These are phyloP conservation scores for Ogataea ganodermae DNA, from an alignment of 805 yeast genomes.

Conservation along the genomic window DNA sequence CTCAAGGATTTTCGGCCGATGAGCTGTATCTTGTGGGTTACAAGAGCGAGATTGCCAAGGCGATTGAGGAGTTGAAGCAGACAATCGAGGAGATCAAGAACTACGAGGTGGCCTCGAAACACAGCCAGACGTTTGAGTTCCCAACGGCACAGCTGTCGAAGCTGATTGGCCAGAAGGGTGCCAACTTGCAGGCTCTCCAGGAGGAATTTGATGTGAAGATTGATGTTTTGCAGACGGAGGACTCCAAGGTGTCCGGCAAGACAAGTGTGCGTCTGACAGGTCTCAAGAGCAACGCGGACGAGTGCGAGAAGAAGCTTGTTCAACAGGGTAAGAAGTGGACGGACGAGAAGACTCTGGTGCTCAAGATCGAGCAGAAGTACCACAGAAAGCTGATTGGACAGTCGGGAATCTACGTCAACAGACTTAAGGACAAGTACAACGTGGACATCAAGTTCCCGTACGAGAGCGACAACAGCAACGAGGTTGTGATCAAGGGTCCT, in stretches of 20 bases:
- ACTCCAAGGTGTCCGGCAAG: constrained; percentile 41
- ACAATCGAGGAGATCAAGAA: constrained; percentile 51
- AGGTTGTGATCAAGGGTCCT: constrained; percentile 80
- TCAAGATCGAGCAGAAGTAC: constrained; percentile 73
- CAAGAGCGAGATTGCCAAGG: constrained; percentile 58
- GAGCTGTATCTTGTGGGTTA: constrained; percentile 71
- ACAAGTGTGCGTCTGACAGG: constrained; percentile 70
- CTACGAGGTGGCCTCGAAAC: constrained; percentile 41
- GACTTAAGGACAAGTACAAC: constrained; percentile 84
- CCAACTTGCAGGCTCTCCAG: constrained; percentile 64
- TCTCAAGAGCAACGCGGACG: constrained; percentile 72
- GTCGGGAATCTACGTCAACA: constrained; percentile 75
- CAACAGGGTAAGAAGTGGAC: constrained; percentile 73
- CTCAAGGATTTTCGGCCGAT: constrained; percentile 42
- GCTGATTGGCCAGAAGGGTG: constrained; percentile 88
- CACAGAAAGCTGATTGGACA: constrained; percentile 85
- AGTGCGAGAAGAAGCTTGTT: constrained; percentile 60
- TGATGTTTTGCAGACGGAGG: constrained; percentile 61
- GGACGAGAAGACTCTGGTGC: constrained; percentile 68
- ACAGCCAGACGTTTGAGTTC: constrained; percentile 52
- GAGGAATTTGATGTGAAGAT: constrained; percentile 75
- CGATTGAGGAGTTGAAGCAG: constrained; percentile 51
- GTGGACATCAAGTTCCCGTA: constrained; percentile 80
- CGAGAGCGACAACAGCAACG: constrained; percentile 52
- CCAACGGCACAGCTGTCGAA: constrained; percentile 72